A percentile compares a stretch with the other conserved stretches of the same genome.
Evolutionary conservation across 805 yeast genomes (phyloP).

Genomic region (Saturnispora serradocipensis): DNA sequence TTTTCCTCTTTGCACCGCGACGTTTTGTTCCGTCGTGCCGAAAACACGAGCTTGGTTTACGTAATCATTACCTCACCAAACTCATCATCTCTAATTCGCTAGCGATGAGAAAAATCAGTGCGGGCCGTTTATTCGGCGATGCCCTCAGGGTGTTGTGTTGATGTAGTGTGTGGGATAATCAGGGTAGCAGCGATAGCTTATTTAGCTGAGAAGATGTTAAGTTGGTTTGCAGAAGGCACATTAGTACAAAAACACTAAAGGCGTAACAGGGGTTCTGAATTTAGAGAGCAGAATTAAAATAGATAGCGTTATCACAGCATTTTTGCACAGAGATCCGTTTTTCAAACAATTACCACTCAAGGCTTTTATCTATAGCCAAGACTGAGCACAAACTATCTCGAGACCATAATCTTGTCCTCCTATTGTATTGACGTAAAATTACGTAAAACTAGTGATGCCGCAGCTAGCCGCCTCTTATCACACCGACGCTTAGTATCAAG

Average conservation of each 20-base stretch:
- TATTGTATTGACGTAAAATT: neutral
- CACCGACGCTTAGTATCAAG: neutral
- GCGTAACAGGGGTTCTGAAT: too few species aligned
- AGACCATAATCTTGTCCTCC: neutral
- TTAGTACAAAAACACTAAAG: too few species aligned
- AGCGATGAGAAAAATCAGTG: neutral
- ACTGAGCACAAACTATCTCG: neutral
- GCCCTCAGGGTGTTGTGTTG: neutral
- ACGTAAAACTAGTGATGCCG: neutral
- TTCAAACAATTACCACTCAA: too few species aligned
- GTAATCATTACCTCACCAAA: neutral
- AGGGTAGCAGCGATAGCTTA: neutral
- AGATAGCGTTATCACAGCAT: too few species aligned
- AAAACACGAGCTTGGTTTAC: neutral
- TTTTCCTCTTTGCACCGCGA: too few species aligned
- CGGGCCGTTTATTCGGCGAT: neutral
- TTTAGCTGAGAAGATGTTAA: too few species aligned
- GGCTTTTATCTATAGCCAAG: neutral
- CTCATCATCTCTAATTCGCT: neutral
- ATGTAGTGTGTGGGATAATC: neutral
- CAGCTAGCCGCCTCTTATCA: slow-evolving; percentile 1
- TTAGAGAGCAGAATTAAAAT: too few species aligned
- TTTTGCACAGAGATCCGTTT: too few species aligned
- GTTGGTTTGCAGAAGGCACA: too few species aligned
- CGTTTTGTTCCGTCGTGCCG: fast-evolving